Evolutionary conservation across 2,329 filamentous ascomycete genomes (phyloP), one percentile per base, ranked within the genome.

Genomic region (Ceratocystis ficicola): DNA sequence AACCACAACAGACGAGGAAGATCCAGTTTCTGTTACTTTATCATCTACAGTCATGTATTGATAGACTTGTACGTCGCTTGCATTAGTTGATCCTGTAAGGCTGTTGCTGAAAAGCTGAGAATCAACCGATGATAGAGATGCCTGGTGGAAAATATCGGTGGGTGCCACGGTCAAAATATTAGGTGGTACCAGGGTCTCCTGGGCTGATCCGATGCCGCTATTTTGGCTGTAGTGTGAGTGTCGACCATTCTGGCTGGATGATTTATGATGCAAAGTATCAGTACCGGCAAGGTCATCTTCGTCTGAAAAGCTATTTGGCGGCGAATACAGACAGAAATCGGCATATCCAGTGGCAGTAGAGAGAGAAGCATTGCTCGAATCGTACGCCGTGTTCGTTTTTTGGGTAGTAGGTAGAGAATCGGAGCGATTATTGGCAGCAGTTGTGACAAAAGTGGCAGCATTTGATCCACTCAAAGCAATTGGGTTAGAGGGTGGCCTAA

Each of bases 311-410:
- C 73, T 76, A 20, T 79, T 77, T 25, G 74, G 73, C 2, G 81
- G 81, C 62, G 81, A 83, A 74, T 78, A 83, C 17, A 83, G 77
- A 70, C 78, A 80, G 74, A 83, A 83, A 74, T 83, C 81, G 69
- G 77, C 73, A 70, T 83, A 83, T 72, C 79, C 74, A 68, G 63
- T 64, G 25, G 64, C 52, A 44, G 64, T 30, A 36, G 10, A 5
- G 20, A 65, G 30, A 28, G 20, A 10, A 32, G 44, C 15, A 32
- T 22, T 20, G 32, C n/a, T 48, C 15, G 6, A 30, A 20, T 22
- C 28, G n/a, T 61, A 52, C 5, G 20, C 3, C 4, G 20, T 6
- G 3, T 5, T 52, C 2, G 48, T 5, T 5, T 3, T 48, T 22
- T 48, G 46, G 17, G 6, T 7, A 7, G 46, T 7, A 22, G 46